Conservation (phyloP, 345 rosid genomes). For the Aquilaria sinensis region DNA sequence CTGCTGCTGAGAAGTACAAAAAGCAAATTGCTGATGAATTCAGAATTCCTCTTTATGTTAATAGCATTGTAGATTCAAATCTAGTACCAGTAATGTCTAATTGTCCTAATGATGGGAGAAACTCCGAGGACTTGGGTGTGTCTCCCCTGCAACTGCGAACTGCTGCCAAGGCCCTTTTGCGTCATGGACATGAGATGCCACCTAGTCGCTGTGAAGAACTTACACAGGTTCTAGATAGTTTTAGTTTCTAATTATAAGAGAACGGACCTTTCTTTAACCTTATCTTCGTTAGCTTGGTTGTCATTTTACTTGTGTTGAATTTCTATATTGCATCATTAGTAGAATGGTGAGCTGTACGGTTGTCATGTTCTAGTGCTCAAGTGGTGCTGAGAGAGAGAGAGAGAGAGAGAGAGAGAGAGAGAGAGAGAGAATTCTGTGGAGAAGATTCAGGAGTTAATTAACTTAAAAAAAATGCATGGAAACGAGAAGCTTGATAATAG, state of each 20-base stretch:
- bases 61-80: slow-evolving; percentile 55
- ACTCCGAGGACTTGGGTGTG: slow-evolving; percentile 60
- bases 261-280: too few relatives aligned
- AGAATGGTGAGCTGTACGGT: too few relatives aligned
- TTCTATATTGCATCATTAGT: too few relatives aligned
- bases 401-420: too few relatives aligned
- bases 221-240: slow-evolving; percentile 39
- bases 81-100: slow-evolving; percentile 31
- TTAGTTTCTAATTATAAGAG: slow-evolving; percentile 1
- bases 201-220: slow-evolving; percentile 64
- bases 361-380: too few relatives aligned
- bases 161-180: slow-evolving; percentile 95
- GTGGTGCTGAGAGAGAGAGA: too few relatives aligned
- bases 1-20: slow-evolving; percentile 94
- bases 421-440: too few relatives aligned
- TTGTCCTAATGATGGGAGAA: slow-evolving; percentile 30
- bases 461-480: too few relatives aligned
- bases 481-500: too few relatives aligned
- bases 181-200: slow-evolving; percentile 89
- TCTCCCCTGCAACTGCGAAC: slow-evolving; percentile 85
- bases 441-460: too few relatives aligned
- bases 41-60: slow-evolving; percentile 86
- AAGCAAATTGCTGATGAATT: slow-evolving; percentile 63
- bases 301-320: too few relatives aligned
- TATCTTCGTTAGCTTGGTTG: too few relatives aligned